Evolutionary conservation across 129 eudicot genomes (phyloP).

Genomic region (Arctium minus): DNA sequence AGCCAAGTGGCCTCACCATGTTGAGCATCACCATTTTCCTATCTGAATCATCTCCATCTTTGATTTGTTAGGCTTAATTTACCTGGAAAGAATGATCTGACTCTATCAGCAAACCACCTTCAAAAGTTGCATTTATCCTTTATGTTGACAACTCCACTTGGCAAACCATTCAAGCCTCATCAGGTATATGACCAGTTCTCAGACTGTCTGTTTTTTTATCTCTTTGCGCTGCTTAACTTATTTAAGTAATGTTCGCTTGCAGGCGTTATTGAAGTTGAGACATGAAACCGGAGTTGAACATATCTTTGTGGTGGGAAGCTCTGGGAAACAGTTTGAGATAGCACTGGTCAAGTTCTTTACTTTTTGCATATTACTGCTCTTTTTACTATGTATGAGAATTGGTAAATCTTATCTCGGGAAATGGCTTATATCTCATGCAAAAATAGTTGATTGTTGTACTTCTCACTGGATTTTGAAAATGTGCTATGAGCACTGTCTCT

Average conservation of each 20-base stretch:
- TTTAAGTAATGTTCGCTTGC: slow-evolving; percentile 26
- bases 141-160: slow-evolving; percentile 63
- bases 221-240: neutral
- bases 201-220: neutral
- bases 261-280: slow-evolving; percentile 76
- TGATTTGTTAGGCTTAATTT: slow-evolving; percentile 55
- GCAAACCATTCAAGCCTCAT: slow-evolving; percentile 79
- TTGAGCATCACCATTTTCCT: neutral
- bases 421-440: neutral
- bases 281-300: slow-evolving; percentile 92
- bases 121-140: slow-evolving; percentile 82
- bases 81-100: slow-evolving; percentile 49
- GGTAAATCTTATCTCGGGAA: neutral
- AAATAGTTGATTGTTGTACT: neutral
- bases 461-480: neutral
- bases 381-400: neutral
- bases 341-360: slow-evolving; percentile 48
- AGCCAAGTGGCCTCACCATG: no score
- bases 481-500: neutral
- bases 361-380: neutral
- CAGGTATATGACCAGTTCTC: slow-evolving; percentile 53
- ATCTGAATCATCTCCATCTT: neutral
- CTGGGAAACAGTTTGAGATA: slow-evolving; percentile 66
- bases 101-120: slow-evolving; percentile 90
- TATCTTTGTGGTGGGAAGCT: slow-evolving; percentile 65